Base-by-base conservation (phyloP, 257 asterid species). In the Nemophila menziesii region DNA sequence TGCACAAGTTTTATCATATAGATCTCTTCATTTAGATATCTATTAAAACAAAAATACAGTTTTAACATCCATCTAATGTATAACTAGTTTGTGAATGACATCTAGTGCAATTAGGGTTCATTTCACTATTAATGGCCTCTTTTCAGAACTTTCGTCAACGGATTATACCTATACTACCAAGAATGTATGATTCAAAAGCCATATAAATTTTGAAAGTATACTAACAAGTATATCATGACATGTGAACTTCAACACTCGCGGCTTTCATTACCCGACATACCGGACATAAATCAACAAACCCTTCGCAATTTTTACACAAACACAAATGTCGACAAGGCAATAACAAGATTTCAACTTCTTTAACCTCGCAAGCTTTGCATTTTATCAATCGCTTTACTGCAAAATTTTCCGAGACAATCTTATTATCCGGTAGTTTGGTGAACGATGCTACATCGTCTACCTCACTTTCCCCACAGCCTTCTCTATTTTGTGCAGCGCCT, bases 261-360 rank as follows among this genome's bases (percentile, higher is more conserved):
- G 78, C 72, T 74, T 79, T 79, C 77, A 75, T 65, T 52, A 57
- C 75, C 73, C 65, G 75, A 60, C 93, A 80, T 0, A 80, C 48
- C 9, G 93, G 93, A 63, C 93, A 80, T 40, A 55, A 39, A 8
- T 67, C 67, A 16, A 65, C 39, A 54, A 71, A 55, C 36, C 75
- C 78, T 54, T 74, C 82, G n/a, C 93, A 80, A 49, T 71, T 79
- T 40, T 43, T 36, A 53, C 89, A 77, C 49, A 77, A 56, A 52
- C 93, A 80, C 70, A 80, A 51, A 51, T 80, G 93, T 58, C 82
- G 52, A 51, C 93, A 80, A 18, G 89, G 89, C 60, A 80, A 60
- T 16, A 80, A 40, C 61, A 80, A 62, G 21, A 65, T 64, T 0
- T 71, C 64, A 1, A 52, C 82, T 46, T 72, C 68, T 49, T 48